Base-by-base conservation (phyloP, 2,329 filamentous ascomycete genomes). In the Dactylellina leptospora region DNA sequence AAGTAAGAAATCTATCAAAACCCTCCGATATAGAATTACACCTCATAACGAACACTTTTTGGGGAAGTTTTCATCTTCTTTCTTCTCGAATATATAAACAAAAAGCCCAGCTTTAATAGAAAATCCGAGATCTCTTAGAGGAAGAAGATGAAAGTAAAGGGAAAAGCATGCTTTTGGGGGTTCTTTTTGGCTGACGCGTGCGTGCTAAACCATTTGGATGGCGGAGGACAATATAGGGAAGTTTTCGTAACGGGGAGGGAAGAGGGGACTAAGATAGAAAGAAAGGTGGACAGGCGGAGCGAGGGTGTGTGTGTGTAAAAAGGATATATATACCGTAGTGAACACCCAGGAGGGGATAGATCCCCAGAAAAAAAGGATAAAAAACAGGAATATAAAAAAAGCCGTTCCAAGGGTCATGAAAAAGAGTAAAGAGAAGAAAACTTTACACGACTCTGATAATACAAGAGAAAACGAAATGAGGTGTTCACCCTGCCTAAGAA, bases 321-420 rank as follows among this genome's bases (percentile, higher is more conserved):
- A n/a, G n/a, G n/a, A n/a, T n/a, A 61, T 70, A 71, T 63, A 51
- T 71, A 71, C 66, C 66, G 20, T 71, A 71, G 66, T 71, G 58
- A 66, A 71, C 66, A 62, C 66, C 55, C 53, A 61, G 48, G 62
- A 68, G 50, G 58, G 54, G 61, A 66, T 66, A 58, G 36, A 66
- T 66, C 56, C 61, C 61, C 51, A 44, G 27, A 66, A 64, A 64
- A 56, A 56, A 48, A 55, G 47, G 55, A 9, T 20, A 36, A 23
- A 22, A 59, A 11, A 40, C 18, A 16, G 36, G 36, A 33, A 20
- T 58, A 50, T 28, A 28, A 38, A 28, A 58, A 45, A 48, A 50
- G 56, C 50, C 66, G 59, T 63, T 63, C 66, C 58, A 45, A 48
- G 13, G 66, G 66, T 60, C 66, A 63, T 71, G 51, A 71, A 63